phyloP scores from a whole-genome alignment of 306 rosid species.

The Crotalaria pallida region DNA sequence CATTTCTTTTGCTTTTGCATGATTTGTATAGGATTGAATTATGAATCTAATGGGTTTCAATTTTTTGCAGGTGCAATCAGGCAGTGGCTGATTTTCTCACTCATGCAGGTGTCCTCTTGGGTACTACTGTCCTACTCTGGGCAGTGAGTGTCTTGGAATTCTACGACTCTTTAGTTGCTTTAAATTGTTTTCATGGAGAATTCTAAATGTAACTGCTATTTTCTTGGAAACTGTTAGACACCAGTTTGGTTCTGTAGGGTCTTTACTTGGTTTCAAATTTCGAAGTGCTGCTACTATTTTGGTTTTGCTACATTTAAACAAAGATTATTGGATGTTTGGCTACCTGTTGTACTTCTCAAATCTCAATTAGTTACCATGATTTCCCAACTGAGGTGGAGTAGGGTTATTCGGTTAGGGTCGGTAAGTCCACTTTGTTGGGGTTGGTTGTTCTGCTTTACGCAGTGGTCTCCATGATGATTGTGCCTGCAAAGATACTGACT shows the following conservation, averaged over 20 bases:
- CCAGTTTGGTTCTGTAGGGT: conserved; percentile 13
- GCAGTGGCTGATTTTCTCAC: conserved; percentile 37
- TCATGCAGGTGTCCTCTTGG: background rate
- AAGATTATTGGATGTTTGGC: background rate
- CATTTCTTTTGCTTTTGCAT: background rate
- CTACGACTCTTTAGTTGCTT: background rate
- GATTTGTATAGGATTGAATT: background rate
- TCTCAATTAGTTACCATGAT: background rate
- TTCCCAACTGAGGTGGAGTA: background rate
- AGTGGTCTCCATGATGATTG: too few relatives aligned
- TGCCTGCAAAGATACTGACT: too few relatives aligned
- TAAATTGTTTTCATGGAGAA: conserved; percentile 20
- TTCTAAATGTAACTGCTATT: conserved; percentile 8
- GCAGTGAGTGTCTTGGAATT: background rate
- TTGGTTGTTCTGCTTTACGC: too few relatives aligned
- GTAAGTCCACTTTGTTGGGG: too few relatives aligned
- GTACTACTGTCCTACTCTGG: background rate
- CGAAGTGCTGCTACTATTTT: background rate
- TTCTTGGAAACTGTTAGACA: background rate
- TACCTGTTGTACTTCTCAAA: background rate
- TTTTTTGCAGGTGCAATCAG: conserved; percentile 59
- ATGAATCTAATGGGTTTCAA: background rate
- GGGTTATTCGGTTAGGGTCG: too few relatives aligned
- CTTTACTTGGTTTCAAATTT: conserved; percentile 7
- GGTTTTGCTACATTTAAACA: conserved; percentile 10